Base-by-base conservation (phyloP, 179 eudicot genomes). In the Pouteria campechiana region DNA sequence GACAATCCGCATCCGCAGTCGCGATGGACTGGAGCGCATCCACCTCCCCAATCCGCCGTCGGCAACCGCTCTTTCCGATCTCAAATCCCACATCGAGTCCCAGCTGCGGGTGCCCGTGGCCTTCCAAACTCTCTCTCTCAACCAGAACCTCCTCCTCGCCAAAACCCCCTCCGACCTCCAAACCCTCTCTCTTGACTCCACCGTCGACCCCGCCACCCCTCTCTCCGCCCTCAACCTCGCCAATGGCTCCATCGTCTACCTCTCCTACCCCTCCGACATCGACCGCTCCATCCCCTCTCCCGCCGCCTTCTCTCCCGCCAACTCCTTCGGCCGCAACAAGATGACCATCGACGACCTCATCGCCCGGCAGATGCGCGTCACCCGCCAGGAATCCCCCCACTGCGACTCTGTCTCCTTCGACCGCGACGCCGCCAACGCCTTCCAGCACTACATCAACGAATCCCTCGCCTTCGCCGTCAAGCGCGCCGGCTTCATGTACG, bases 261-360 rank as follows among this genome's bases (percentile, higher is more conserved):
- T 89, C 1, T 67, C 78, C 0, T 89, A 89, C 30, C 65, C 78
- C 0, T 89, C 84, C 30, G 89, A 81, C 1, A 93, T 94, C 7
- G 81, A 72, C 37, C 79, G 94, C 1, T 54, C 76, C 14, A 73
- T 75, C 5, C 46, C 54, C 2, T 64, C 71, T 0, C 66, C 83
- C 22, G 13, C 50, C 1, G 6, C 81, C 42, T 50, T 46, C 13
- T n/a, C n/a, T n/a, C 97, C 92, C 0, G 74, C 94, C 1, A 92
- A 88, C 0, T 73, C 94, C 0, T 84, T 77, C 13, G 97, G 94
- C 1, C 58, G 54, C 37, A n/a, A n/a, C n/a, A 88, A 81, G 78
- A 84, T 84, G 94, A 88, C 97, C 1, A 75, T 88, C 80, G 94
- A 88, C 35, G 97, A 88, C 25, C 55, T 88, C 5, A 88, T 88